Evolutionary conservation across 2,329 filamentous ascomycete species (phyloP).

Genomic region (Aaosphaeria pasadenensis): DNA sequence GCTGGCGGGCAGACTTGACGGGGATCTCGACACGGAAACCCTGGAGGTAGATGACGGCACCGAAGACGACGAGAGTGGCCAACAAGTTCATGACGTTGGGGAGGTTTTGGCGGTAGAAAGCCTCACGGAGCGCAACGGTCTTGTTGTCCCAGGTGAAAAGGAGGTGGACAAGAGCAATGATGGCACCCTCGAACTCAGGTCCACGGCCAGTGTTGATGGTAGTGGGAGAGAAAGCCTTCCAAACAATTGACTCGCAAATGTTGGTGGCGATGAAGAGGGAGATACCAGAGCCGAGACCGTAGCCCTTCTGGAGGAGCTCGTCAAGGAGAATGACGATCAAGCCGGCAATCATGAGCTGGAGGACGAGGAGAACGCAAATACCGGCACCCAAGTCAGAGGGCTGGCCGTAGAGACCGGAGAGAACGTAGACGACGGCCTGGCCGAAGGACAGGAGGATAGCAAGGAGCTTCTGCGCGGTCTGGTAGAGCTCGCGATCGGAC

Average conservation of each 20-base stretch:
- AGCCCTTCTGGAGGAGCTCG: constrained; percentile 98
- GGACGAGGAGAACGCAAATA: constrained; percentile 96
- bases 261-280: constrained; percentile 99
- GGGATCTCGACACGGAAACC: constrained; percentile 99
- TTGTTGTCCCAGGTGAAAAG: constrained; percentile 99
- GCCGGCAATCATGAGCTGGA: constrained; percentile 95
- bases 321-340: constrained; percentile 99
- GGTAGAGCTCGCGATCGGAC: constrained; percentile 98
- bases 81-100: constrained; percentile 99
- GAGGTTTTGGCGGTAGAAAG: constrained; percentile 98
- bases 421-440: constrained; percentile 96
- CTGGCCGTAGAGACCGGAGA: constrained; percentile 89
- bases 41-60: constrained; percentile 97
- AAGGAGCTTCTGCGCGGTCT: constrained; percentile 90
- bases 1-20: constrained; percentile 98
- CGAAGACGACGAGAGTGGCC: constrained; percentile 89
- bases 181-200: constrained; percentile 97
- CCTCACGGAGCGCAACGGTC: constrained; percentile 96
- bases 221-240: constrained; percentile 99
- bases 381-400: constrained; percentile 95
- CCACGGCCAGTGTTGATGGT: constrained; percentile 99
- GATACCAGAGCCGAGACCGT: constrained; percentile 96
- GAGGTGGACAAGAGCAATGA: constrained; percentile 96
- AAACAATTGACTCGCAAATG: constrained; percentile 99
- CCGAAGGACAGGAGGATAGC: constrained; percentile 97